phyloP scores from a whole-genome alignment of 2,329 filamentous ascomycete species.

The Corynespora cassiicola region DNA sequence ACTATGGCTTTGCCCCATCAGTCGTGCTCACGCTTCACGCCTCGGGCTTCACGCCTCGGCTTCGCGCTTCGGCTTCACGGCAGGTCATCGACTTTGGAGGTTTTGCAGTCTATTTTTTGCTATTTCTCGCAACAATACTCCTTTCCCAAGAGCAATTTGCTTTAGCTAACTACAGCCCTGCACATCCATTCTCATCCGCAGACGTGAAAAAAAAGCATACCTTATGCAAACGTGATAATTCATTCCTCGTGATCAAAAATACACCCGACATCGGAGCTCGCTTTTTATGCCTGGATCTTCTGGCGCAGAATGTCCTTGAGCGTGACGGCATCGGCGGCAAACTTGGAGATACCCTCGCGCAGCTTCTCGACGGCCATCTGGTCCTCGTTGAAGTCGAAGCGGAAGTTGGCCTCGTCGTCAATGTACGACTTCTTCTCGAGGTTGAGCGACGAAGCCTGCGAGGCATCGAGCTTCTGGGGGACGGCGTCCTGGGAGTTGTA shows the following conservation, averaged over 20 bases:
- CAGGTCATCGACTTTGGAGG: too few species aligned
- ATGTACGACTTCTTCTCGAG: constrained; percentile 92
- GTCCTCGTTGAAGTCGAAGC: constrained; percentile 99
- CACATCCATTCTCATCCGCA: constrained; percentile 8
- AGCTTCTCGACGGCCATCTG: constrained; percentile 99
- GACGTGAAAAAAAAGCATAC: constrained; percentile 15
- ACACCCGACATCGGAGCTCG: constrained; percentile 32
- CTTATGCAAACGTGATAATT: constrained; percentile 24
- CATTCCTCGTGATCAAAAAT: constrained; percentile 19
- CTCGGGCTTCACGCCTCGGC: too few species aligned
- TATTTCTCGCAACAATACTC: too few species aligned
- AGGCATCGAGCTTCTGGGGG: constrained; percentile 89
- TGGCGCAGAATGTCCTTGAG: constrained; percentile 90
- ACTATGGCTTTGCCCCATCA: too few species aligned
- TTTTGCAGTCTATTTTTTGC: constrained; percentile 8
- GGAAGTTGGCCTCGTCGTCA: constrained; percentile 86
- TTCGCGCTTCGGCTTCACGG: too few species aligned
- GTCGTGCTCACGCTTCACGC: too few species aligned
- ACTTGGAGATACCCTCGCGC: constrained; percentile 98
- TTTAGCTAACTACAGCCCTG: constrained; percentile 22
- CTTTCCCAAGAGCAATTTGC: too few species aligned
- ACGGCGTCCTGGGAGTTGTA: constrained; percentile 82
- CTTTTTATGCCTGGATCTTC: constrained; percentile 69
- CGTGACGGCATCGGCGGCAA: constrained; percentile 92
- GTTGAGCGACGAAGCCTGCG: constrained; percentile 69